Base-by-base conservation (phyloP, 75 land plant genomes). In the Sequoia sempervirens region DNA sequence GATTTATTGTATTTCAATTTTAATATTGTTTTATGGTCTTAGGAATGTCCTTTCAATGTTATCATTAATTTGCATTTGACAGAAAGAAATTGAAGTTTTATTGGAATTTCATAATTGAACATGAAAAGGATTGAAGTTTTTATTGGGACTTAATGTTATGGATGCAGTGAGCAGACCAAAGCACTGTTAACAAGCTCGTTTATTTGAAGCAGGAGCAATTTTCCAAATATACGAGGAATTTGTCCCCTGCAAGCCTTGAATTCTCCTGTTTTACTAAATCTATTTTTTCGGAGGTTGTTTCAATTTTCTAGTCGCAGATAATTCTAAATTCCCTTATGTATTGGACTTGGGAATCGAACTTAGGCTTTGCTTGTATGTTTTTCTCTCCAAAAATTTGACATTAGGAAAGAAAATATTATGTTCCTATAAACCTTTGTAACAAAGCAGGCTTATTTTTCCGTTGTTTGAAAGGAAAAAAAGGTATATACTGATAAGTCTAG, bases 151-250 rank as follows among this genome's bases (percentile, higher is more conserved):
- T 28, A 18, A 86, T 84, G 81, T 70, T 70, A 2, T 80, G 37
- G 32, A 2, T 80, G 37, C 92, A 96, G 98, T 86, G 97, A 92
- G 86, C 97, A 91, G 84, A 94, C 98, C 20, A 76, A 93, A 56
- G 91, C 83, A 14, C 82, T 93, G 64, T 80, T 96, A 66, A 95
- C 95, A 6, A 95, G 10, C 94, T 80, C 83, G 94, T 95, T 75
- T 96, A 96, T 64, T 79, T 94, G 80, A 96, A 94, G 86, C 92
- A 93, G 58, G 87, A 81, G 14, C 95, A 94, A 8, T 86, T 90
- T 37, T 86, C 89, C 9, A 96, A 96, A 84, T 87, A 89, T 81
- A 92, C 94, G 4, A 50, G 95, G 50, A 94, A 96, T 82, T 92
- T 96, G 23, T 89, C 96, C 4, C 96, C 96, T 45, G 98, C 97